Percentiles rank a stretch among this genome's conserved stretches.
phyloP scores from a whole-genome alignment of 345 rosid species.

The Eucalyptus coolabah region DNA sequence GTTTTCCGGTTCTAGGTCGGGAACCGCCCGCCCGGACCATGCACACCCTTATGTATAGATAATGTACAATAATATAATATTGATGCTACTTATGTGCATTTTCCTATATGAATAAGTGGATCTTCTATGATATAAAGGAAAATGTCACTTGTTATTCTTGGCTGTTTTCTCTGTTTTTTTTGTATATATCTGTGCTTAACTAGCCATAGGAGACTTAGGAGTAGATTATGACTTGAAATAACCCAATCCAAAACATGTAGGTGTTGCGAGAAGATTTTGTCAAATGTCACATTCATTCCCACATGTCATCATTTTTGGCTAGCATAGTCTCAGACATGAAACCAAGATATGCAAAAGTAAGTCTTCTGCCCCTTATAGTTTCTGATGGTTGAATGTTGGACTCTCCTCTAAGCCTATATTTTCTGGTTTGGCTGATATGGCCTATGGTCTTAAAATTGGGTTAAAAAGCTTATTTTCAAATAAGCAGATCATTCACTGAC shows the following conservation, averaged over 20 bases:
- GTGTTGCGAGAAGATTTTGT: constrained; percentile 80
- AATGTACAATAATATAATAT: not conserved
- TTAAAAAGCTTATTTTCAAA: not conserved
- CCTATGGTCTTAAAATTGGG: not conserved
- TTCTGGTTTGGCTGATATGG: not conserved
- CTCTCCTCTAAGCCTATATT: not conserved
- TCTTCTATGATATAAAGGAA: not conserved
- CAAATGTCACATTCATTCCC: constrained; percentile 62
- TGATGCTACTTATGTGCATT: not conserved
- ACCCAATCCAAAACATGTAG: constrained; percentile 8
- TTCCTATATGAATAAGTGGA: not conserved
- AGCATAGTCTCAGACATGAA: constrained; percentile 3
- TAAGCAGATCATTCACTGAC: not conserved
- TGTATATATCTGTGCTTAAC: not conserved
- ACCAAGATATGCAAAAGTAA: constrained; percentile 50
- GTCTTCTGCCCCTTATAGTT: not conserved
- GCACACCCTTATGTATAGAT: not conserved
- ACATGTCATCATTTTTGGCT: constrained; percentile 40
- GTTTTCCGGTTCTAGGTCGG: no score
- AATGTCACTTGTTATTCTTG: not conserved
- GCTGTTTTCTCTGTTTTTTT: not conserved
- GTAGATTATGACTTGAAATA: not conserved
- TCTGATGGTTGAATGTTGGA: not conserved
- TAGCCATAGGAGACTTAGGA: not conserved
- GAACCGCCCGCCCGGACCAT: no score